Conservation (phyloP, 2,329 filamentous ascomycete genomes). For the Penicillium sp. region DNA sequence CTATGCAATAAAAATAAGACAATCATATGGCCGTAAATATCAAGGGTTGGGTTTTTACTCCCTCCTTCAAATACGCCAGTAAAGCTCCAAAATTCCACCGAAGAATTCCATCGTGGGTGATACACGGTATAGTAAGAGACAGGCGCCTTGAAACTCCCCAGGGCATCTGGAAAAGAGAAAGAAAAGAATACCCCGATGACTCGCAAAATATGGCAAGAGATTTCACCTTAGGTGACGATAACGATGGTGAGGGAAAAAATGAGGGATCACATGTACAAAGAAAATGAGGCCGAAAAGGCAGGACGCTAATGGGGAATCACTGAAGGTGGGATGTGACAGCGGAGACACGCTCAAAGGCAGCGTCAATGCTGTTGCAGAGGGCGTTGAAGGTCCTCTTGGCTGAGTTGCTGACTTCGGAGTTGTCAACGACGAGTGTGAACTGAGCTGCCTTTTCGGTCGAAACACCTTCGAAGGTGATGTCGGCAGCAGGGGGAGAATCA, state of each 20-base stretch:
- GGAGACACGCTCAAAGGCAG: constrained; percentile 43
- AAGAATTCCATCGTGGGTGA: constrained; percentile 14
- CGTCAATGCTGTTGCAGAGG: constrained; percentile 43
- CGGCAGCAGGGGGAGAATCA: constrained; percentile 47
- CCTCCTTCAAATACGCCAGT: constrained; percentile 17
- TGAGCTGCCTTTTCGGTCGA: constrained; percentile 63
- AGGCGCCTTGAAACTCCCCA: constrained; percentile 22
- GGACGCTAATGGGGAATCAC: constrained; percentile 34
- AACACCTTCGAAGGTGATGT: constrained; percentile 50
- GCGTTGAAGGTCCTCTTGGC: constrained; percentile 35
- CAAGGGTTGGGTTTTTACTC: constrained; percentile 17
- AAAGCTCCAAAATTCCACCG: constrained; percentile 19
- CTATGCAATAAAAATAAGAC: constrained; percentile 2
- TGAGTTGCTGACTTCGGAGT: constrained; percentile 23
- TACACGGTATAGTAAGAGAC: constrained; percentile 15
- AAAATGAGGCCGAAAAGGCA: constrained; percentile 16
- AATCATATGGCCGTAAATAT: constrained; percentile 10
- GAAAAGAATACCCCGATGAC: constrained; percentile 4
- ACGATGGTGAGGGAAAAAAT: constrained; percentile 2
- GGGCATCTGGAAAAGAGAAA: constrained; percentile 4
- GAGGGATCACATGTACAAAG: constrained; percentile 23
- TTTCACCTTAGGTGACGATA: constrained; percentile 16
- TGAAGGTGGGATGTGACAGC: constrained; percentile 41
- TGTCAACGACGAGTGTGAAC: constrained; percentile 62
- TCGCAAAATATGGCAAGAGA: constrained; percentile 13